Conservation (phyloP, 495 filamentous ascomycete species). For the Poronia punctata region DNA sequence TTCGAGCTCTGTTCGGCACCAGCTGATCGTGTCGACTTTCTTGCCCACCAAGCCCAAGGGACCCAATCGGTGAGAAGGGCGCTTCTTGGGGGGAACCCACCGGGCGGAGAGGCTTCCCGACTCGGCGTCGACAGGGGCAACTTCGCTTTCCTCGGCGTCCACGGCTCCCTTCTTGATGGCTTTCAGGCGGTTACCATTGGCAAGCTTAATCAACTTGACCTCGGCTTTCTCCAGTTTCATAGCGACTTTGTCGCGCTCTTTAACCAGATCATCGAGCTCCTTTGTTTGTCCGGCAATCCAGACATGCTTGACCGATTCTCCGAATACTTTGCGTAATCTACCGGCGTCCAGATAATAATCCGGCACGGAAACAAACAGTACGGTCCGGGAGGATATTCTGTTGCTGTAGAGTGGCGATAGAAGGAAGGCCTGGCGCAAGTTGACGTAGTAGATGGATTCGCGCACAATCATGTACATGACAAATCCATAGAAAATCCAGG, state of each 20-base stretch:
- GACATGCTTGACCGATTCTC: conserved; percentile 68
- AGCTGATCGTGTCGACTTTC: conserved; percentile 94
- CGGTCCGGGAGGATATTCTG: conserved; percentile 87
- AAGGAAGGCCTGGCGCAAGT: conserved; percentile 89
- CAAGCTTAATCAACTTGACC: conserved; percentile 75
- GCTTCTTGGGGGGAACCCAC: conserved; percentile 71
- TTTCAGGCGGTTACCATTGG: conserved; percentile 71
- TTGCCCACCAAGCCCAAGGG: conserved; percentile 68
- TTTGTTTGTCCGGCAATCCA: conserved; percentile 80
- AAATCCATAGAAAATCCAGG: conserved; percentile 76
- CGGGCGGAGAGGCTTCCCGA: conserved; percentile 74
- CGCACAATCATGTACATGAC: conserved; percentile 84
- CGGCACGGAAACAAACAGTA: conserved; percentile 86
- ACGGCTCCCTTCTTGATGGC: conserved; percentile 63
- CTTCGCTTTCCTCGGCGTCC: conserved; percentile 45
- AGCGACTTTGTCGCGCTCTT: conserved; percentile 75
- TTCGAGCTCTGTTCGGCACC: conserved; percentile 76
- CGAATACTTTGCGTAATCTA: conserved; percentile 73
- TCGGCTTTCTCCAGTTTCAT: conserved; percentile 86
- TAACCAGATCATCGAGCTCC: conserved; percentile 76
- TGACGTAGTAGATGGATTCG: conserved; percentile 91
- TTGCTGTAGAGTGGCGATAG: conserved; percentile 80
- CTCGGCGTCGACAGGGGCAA: conserved; percentile 44
- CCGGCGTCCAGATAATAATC: conserved; percentile 62
- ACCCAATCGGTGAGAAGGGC: conserved; percentile 80